A percentile compares a stretch with the other conserved stretches of the same genome.
Conservation (phyloP, 495 filamentous ascomycete genomes). For the Viridothelium virens region DNA sequence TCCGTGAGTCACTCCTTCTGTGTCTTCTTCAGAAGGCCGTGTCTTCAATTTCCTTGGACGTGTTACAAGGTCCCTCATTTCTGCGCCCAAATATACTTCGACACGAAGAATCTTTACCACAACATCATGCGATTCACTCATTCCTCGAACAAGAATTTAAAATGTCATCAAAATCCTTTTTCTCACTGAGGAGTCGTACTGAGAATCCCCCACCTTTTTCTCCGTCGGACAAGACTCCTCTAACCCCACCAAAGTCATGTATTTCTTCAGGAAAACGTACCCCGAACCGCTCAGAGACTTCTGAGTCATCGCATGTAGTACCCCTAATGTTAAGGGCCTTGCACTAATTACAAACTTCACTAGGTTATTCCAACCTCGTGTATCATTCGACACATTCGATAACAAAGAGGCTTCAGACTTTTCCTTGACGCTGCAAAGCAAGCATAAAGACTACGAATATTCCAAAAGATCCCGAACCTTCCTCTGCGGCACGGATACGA, state of each 20-base stretch:
- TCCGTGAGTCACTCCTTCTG: not conserved
- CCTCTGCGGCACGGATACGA: conserved; percentile 87
- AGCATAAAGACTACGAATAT: conserved; percentile 83
- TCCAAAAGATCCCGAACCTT: conserved; percentile 82
- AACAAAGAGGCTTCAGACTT: conserved; percentile 72
- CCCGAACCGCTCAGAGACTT: not conserved
- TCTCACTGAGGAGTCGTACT: not conserved
- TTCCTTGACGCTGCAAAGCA: conserved; percentile 76
- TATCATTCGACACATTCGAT: conserved; percentile 92
- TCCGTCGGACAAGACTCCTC: not conserved
- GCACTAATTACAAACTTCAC: too few species aligned
- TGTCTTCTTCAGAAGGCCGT: not conserved
- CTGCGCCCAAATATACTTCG: too few species aligned
- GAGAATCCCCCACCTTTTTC: not conserved
- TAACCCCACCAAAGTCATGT: not conserved
- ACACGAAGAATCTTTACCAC: not conserved
- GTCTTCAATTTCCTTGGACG: too few species aligned
- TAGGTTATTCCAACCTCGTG: conserved; percentile 39
- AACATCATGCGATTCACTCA: not conserved
- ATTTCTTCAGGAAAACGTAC: not conserved
- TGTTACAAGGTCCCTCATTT: too few species aligned
- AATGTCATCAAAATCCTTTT: not conserved
- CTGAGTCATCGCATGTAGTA: too few species aligned
- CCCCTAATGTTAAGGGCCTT: too few species aligned
- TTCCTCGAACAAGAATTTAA: not conserved